Percentiles rank a stretch among this genome's conserved stretches.
Evolutionary conservation across 2,329 filamentous ascomycete species (phyloP).

Genomic region (Penicillium sp.): DNA sequence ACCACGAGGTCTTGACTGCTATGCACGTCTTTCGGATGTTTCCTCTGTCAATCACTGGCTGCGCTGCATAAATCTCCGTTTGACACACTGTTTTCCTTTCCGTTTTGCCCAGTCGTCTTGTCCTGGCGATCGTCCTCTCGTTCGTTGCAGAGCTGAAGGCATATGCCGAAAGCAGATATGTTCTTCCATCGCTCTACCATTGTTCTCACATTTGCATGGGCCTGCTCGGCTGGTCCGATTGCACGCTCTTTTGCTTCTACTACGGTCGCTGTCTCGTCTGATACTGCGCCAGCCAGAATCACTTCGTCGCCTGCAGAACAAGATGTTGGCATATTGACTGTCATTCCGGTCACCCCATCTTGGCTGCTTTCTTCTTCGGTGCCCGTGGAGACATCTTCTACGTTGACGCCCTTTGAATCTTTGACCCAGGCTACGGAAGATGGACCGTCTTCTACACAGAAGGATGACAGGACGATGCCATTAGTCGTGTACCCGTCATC

Average conservation of each 20-base stretch:
- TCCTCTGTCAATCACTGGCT: not conserved
- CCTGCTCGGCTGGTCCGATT: slow-evolving; percentile 29
- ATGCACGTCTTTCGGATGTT: not conserved
- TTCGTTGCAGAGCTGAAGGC: not conserved
- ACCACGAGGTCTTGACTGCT: not conserved
- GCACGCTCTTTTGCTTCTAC: slow-evolving; percentile 12
- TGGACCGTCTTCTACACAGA: not conserved
- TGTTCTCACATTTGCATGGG: slow-evolving; percentile 13
- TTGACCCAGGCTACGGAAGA: not conserved
- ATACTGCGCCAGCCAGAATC: not conserved
- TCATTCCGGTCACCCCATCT: slow-evolving; percentile 7
- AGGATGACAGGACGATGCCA: not conserved
- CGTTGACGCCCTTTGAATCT: not conserved
- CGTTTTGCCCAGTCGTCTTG: not conserved
- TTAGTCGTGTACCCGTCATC: not conserved
- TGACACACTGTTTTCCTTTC: not conserved
- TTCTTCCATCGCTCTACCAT: slow-evolving; percentile 9
- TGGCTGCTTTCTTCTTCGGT: slow-evolving; percentile 7
- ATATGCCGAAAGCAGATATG: slow-evolving; percentile 16
- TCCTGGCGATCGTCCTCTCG: not conserved
- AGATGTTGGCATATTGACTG: slow-evolving; percentile 1
- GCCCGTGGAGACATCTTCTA: not conserved
- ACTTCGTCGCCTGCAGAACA: not conserved
- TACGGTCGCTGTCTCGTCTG: not conserved
- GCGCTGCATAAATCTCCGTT: not conserved